These are phyloP conservation scores for Syzygium oleosum DNA, from an alignment of 345 rosid genomes.

Conservation along the genomic window DNA sequence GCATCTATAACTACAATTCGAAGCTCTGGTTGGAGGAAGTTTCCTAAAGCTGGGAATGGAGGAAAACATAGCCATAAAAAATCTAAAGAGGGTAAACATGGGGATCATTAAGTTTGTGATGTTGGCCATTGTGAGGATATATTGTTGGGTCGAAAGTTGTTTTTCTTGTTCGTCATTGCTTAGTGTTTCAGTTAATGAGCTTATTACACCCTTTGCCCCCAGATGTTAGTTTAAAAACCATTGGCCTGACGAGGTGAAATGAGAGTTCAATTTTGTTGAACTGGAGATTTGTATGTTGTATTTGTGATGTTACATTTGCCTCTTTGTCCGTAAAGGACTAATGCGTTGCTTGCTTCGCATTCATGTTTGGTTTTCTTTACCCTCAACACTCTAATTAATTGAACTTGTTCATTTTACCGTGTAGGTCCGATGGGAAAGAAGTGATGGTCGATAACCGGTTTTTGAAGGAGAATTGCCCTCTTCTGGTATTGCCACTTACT, in stretches of 20 bases:
- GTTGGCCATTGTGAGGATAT: neutral
- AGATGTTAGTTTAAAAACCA: neutral
- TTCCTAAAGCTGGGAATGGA: neutral
- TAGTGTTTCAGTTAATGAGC: neutral
- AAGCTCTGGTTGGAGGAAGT: neutral
- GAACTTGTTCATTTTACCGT: neutral
- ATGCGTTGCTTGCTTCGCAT: neutral
- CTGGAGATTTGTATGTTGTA: neutral
- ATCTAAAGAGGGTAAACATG: neutral
- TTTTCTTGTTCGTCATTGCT: neutral
- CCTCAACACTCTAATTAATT: neutral
- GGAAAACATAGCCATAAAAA: neutral
- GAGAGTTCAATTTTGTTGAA: neutral
- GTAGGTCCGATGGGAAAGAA: constrained; percentile 89
- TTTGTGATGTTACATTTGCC: neutral
- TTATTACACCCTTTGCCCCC: neutral
- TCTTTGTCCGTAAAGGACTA: neutral
- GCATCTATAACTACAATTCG: neutral
- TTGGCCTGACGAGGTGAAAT: neutral
- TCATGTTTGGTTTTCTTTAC: neutral
- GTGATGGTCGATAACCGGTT: constrained; percentile 71
- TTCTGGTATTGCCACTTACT: constrained; percentile 42
- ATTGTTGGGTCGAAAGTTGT: neutral
- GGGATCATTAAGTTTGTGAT: neutral
- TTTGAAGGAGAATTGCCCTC: constrained; percentile 84